Evolutionary conservation across 2,329 filamentous ascomycete genomes (phyloP), one percentile per base, ranked within the genome.

Genomic region (Aquanectria penicillioides): DNA sequence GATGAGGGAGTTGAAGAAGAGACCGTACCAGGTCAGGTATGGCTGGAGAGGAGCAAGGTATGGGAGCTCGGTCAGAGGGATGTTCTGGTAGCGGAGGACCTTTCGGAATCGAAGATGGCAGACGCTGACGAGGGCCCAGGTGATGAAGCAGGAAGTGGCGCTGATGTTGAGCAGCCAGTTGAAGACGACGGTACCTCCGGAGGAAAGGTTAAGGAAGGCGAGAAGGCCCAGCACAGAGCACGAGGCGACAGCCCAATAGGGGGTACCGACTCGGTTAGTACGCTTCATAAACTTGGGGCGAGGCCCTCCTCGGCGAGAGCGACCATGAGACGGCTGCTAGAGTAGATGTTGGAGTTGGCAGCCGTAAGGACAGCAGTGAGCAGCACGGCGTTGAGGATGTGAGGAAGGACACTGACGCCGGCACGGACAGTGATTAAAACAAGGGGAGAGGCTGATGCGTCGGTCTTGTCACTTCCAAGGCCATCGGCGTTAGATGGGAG

Each of bases 331-430:
- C 89, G 87, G 56, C 85, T 89, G 58, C 86, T 87, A 36, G 89
- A 90, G 77, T 91, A 92, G 58, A 93, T 83, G 76, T 91, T 91
- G 12, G 89, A 90, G 76, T 91, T 92, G 59, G 89, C 91, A 6
- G 91, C 91, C 0, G 90, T 92, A 66, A 93, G 86, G 7, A 93
- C 91, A 3, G 90, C 91, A 0, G 90, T 92, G 18, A 94, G 80
- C 9, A 94, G 85, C 7, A 93, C 87, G 13, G 87, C 90, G 74
- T 94, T 94, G 80, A 94, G 88, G 71, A 94, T 88, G 66, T 86
- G 79, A 6, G 87, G 84, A 4, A 92, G 83, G 4, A 85, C 83
- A 7, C 78, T 77, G 56, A 92, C 86, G 34, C 89, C 89, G 25
- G 89, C 89, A 15, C 85, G 80, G 28, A 81, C 78, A 31, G 82